phyloP scores from a whole-genome alignment of 805 yeast genomes.

The Starmera caribaea region DNA sequence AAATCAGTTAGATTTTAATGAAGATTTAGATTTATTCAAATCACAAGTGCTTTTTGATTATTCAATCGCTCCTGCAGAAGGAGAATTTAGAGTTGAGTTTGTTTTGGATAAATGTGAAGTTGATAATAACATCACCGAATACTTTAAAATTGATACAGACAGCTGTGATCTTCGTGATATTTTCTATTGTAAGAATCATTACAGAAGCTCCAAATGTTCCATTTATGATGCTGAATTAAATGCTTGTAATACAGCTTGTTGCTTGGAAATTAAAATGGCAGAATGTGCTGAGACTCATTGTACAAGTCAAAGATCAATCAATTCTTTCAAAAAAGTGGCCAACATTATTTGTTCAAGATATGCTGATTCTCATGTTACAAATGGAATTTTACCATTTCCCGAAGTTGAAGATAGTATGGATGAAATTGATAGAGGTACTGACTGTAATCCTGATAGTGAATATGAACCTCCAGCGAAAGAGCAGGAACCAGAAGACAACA shows the following conservation, averaged over 20 bases:
- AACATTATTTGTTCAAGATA: constrained; percentile 14
- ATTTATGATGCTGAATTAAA: constrained; percentile 6
- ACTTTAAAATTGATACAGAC: constrained; percentile 11
- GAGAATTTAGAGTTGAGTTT: constrained; percentile 4
- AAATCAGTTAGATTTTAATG: constrained; percentile 2
- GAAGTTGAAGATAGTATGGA: not conserved
- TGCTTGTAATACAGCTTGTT: constrained; percentile 17
- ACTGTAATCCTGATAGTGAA: not conserved
- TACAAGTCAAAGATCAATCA: constrained; percentile 8
- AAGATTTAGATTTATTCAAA: constrained; percentile 8
- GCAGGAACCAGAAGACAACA: not conserved
- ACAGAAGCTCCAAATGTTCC: constrained; percentile 8
- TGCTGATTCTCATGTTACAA: constrained; percentile 14
- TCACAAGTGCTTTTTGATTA: constrained; percentile 9
- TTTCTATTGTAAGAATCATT: constrained; percentile 14
- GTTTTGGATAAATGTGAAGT: constrained; percentile 15
- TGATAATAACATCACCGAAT: constrained; percentile 4
- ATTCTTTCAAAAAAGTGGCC: constrained; percentile 9
- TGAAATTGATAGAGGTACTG: not conserved
- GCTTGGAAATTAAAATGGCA: constrained; percentile 15
- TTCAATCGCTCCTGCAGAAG: constrained; percentile 1
- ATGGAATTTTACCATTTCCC: constrained; percentile 17
- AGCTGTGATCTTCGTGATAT: constrained; percentile 17
- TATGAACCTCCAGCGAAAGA: not conserved
- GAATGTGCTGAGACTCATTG: constrained; percentile 15